These are phyloP conservation scores for Baudoinia panamericana DNA, from an alignment of 495 filamentous ascomycete species.

Conservation along the genomic window DNA sequence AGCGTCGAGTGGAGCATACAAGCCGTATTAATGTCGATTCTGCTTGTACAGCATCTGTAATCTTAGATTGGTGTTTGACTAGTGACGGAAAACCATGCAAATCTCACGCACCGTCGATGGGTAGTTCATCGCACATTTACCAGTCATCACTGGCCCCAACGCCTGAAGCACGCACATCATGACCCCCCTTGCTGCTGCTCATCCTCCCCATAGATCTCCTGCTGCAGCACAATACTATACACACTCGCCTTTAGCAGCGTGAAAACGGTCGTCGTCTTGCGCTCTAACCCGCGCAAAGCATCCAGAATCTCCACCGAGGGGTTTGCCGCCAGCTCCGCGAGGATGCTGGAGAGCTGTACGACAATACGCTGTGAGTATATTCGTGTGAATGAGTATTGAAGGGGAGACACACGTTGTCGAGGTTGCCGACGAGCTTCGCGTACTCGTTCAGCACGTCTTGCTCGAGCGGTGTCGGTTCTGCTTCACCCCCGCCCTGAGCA, in stretches of 20 bases:
- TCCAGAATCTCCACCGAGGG: slow-evolving; percentile 67
- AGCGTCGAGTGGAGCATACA: too few relatives aligned
- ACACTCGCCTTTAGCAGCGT: slow-evolving; percentile 95
- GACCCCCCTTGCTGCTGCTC: slow-evolving; percentile 25
- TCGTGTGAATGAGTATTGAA: background rate
- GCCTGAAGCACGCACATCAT: background rate
- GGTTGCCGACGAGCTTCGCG: slow-evolving; percentile 68
- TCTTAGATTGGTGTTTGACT: too few relatives aligned
- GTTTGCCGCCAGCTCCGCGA: slow-evolving; percentile 47
- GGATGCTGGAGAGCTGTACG: slow-evolving; percentile 45
- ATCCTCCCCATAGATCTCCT: slow-evolving; percentile 66
- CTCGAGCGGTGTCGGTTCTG: slow-evolving; percentile 57
- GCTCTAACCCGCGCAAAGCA: slow-evolving; percentile 72
- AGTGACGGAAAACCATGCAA: too few relatives aligned
- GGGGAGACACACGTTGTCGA: slow-evolving; percentile 57
- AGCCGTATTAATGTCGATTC: too few relatives aligned
- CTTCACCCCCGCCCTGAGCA: slow-evolving; percentile 4
- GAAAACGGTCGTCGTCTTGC: slow-evolving; percentile 87
- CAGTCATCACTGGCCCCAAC: too few relatives aligned
- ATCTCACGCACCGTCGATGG: too few relatives aligned
- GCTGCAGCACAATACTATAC: slow-evolving; percentile 94
- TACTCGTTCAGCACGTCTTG: slow-evolving; percentile 95
- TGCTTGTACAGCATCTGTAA: too few relatives aligned
- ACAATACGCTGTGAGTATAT: background rate
- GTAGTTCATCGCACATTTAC: too few relatives aligned